These are phyloP conservation scores for Cryptococcus deneoformans DNA, from an alignment of 1,284 basidiomycete genomes.

Conservation along the genomic window DNA sequence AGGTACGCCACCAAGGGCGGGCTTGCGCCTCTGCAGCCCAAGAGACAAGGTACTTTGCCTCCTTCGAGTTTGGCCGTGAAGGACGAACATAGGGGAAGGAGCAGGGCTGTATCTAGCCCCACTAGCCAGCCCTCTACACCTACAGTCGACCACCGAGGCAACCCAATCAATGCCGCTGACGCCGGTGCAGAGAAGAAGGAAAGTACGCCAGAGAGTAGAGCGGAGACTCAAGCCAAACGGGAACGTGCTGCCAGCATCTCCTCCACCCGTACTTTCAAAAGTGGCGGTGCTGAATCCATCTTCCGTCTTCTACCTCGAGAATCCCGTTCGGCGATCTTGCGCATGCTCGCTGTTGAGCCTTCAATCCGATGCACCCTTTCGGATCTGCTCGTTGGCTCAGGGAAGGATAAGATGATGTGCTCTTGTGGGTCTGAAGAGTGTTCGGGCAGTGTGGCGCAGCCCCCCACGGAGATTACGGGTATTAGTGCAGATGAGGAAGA, in stretches of 20 bases:
- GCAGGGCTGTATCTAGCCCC: conserved; percentile 22
- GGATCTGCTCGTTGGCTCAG: conserved; percentile 81
- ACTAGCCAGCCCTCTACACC: conserved; percentile 8
- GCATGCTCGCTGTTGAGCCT: conserved; percentile 94
- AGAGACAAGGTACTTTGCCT: conserved; percentile 22
- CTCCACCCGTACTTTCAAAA: conserved; percentile 62
- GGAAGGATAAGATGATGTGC: conserved; percentile 71
- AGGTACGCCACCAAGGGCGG: conserved; percentile 18
- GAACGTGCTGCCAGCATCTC: conserved; percentile 45
- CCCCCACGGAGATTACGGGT: conserved; percentile 45
- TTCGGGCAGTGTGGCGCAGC: conserved; percentile 49
- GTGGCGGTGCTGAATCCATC: conserved; percentile 89
- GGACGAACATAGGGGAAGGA: conserved; percentile 9
- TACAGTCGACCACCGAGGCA: conserved; percentile 7
- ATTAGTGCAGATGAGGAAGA: conserved; percentile 39
- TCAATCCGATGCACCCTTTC: conserved; percentile 85
- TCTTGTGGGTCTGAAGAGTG: conserved; percentile 59
- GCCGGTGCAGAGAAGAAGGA: not conserved
- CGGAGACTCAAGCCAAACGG: conserved; percentile 36
- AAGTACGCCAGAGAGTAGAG: not conserved
- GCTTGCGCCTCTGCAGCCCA: conserved; percentile 10
- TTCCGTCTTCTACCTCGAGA: conserved; percentile 96
- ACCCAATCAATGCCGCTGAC: not conserved
- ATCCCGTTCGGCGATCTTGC: conserved; percentile 77
- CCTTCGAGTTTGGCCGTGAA: conserved; percentile 6